Evolutionary conservation across 306 rosid species (phyloP), one percentile per base, ranked within the genome.

Genomic region (Argentina anserina): DNA sequence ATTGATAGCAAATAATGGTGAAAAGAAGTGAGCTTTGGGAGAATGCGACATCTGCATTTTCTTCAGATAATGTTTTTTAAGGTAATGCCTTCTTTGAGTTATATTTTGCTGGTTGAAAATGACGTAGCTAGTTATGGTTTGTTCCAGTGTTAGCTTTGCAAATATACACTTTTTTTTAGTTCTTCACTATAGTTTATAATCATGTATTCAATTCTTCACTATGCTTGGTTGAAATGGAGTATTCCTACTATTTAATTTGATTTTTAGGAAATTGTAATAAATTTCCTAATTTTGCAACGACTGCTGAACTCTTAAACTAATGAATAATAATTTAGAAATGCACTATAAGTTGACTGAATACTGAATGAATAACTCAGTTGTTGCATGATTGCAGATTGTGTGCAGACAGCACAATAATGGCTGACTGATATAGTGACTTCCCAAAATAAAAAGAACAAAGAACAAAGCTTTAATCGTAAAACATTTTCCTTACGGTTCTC

Each of bases 1-100:
- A 84, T 77, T 75, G 21, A 77, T 81, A 45, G 60, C 70, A 52
- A 77, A 85, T 52, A 82, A 80, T 69, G 78, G 60, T 20, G 72
- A 40, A 52, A 67, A 69, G 75, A 55, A 53, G 49, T 75, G 76
- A 78, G 37, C 34, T 67, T 82, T 17, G 28, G 6, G 28, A 20
- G 68, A 34, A 18, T 39, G 67, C 47, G 40, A 3, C 41, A 9
- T 7, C 26, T 49, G 64, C n/a, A 6, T 18, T 46, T 37, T 72
- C 31, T 58, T 56, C 36, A 7, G 12, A 18, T 46, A 34, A 1
- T 59, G 43, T 39, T 40, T 59, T 26, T 15, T 18, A 37, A 40
- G 67, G 81, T 53, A 70, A 20, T 75, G 29, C 18, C 39, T 56
- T 69, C 65, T 77, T 59, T 21, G 28, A 33, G 7, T 65, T 72